Evolutionary conservation across 202 grass and related monocot species (phyloP), one percentile per base, ranked within the genome.

Genomic region (Panicum virgatum): DNA sequence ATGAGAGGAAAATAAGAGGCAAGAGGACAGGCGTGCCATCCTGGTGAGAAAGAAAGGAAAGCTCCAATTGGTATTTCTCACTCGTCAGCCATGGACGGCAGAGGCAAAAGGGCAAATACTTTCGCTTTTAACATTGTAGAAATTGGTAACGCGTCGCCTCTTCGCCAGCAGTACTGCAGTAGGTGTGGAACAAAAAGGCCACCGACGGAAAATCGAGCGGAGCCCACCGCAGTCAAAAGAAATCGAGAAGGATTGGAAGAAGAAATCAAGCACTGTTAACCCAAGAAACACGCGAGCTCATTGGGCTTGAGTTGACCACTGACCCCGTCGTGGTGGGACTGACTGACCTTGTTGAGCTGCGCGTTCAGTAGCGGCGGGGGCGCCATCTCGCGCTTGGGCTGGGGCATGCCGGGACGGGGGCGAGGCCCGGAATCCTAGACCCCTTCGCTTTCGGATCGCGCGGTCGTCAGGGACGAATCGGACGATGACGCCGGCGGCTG

Each of bases 281-380:
- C n/a, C 53, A 19, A 27, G 61, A 16, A 32, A 79, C 53, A 63
- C 16, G 62, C 53, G 54, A 54, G 44, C 19, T 63, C 37, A 51
- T 36, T 59, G 65, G 62, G 54, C 64, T 75, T 25, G 45, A 82
- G 20, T 16, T 27, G 43, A 23, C 54, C 54, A 58, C 26, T 79
- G 30, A 36, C 1, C 46, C 47, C 45, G 43, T 51, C 19, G 42
- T 57, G 43, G 45, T 37, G 19, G 53, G 22, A 60, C 23, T 25
- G 57, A 75, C 72, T 54, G 47, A 91, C 92, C 88, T 84, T 78
- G 71, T 78, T 89, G 48, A 77, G 57, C 6, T 58, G 78, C 72
- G 69, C 56, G 47, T 77, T 71, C 25, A 38, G 76, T 26, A 18
- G 66, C 38, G 15, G 59, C 44, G 71, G 83, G 3, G 60, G 76